Conservation (phyloP, 75 land plant genomes). For the Pseudotsuga menziesii region DNA sequence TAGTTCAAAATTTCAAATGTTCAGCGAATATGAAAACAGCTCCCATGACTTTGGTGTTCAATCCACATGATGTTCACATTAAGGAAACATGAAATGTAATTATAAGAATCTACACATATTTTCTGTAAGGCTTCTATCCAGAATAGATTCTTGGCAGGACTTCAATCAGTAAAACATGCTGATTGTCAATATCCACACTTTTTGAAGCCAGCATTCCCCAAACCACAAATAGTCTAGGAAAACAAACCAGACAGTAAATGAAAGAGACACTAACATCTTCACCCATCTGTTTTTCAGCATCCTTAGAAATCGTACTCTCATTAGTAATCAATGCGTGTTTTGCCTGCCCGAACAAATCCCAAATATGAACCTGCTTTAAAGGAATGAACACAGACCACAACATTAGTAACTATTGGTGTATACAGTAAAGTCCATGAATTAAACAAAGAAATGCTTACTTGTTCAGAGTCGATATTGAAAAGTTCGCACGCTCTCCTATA, state of each 20-base stretch:
- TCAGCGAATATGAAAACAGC: not conserved
- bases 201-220: not conserved
- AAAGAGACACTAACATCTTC: slow-evolving; percentile 44
- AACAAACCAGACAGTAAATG: not conserved
- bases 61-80: not conserved
- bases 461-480: slow-evolving; percentile 45
- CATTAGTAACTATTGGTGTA: not conserved
- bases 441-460: slow-evolving; percentile 18
- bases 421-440: not conserved
- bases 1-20: not conserved
- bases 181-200: not conserved
- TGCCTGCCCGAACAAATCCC: slow-evolving; percentile 74
- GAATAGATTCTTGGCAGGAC: not conserved
- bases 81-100: not conserved
- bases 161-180: not conserved
- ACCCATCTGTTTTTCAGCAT: slow-evolving; percentile 34
- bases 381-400: not conserved
- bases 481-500: slow-evolving; percentile 65
- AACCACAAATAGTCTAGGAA: not conserved
- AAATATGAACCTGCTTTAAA: slow-evolving; percentile 48
- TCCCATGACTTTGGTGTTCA: not conserved
- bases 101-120: not conserved
- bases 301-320: slow-evolving; percentile 31
- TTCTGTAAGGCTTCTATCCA: not conserved
- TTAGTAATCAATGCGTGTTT: slow-evolving; percentile 31